Conservation (phyloP, 1,284 basidiomycete species). For the Sanghuangporus sanghuang region DNA sequence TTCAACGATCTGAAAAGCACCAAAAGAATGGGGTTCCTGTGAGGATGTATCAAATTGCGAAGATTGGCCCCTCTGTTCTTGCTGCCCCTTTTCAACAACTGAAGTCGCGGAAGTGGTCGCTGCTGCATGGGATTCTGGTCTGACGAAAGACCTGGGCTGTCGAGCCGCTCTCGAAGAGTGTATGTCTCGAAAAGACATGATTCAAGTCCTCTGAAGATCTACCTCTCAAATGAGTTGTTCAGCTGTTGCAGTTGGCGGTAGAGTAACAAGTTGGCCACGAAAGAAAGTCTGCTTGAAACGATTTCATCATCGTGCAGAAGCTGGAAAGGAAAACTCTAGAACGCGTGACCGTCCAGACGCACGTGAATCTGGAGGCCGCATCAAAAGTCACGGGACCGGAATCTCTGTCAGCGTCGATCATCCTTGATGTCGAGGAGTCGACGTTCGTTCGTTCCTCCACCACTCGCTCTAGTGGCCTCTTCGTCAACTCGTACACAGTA, state of each 20-base stretch:
- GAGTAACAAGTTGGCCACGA: background rate
- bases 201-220: background rate
- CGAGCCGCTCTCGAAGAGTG: conserved; percentile 2
- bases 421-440: conserved; percentile 11
- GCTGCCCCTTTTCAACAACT: background rate
- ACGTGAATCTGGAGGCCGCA: background rate
- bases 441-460: background rate
- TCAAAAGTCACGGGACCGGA: background rate
- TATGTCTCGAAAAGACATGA: conserved; percentile 14
- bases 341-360: background rate
- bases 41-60: background rate
- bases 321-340: background rate
- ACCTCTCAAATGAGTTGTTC: background rate
- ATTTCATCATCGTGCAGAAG: background rate
- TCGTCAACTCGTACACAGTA: background rate
- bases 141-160: conserved; percentile 11
- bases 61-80: background rate
- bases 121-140: background rate
- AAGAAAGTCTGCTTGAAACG: background rate
- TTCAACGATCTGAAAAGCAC: background rate
- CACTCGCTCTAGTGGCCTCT: background rate
- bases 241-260: background rate
- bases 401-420: background rate
- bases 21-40: background rate
- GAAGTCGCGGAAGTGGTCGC: background rate